Conservation (phyloP, 139 green algal species). For the Picochlorum sp. region DNA sequence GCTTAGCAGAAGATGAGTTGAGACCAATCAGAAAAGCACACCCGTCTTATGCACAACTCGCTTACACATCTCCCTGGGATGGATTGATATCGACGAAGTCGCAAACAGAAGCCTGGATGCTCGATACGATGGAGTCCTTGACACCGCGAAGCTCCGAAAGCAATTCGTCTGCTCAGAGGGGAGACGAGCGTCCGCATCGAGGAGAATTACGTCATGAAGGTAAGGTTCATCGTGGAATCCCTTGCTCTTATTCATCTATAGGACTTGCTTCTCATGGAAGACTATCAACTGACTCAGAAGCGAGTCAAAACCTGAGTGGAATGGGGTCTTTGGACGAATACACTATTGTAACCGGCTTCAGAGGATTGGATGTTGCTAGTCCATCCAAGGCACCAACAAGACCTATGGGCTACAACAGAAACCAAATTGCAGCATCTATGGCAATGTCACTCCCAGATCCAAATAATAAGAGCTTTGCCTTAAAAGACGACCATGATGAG, state of each 20-base stretch:
- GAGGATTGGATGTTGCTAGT: no score
- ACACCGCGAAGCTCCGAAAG: not conserved
- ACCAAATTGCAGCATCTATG: no score
- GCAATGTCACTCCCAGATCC: no score
- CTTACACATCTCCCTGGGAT: not conserved
- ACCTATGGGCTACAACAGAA: no score
- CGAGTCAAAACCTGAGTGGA: not conserved
- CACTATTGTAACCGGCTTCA: no score
- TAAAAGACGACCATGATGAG: no score
- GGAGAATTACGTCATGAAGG: not conserved
- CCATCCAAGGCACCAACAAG: no score
- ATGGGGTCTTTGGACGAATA: not conserved
- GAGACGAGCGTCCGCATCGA: not conserved
- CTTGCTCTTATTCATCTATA: not conserved
- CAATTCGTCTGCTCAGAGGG: not conserved
- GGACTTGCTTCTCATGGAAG: not conserved
- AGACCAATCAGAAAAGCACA: not conserved
- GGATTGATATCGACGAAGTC: not conserved
- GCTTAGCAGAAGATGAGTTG: not conserved
- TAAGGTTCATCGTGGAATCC: not conserved
- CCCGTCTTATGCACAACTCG: not conserved
- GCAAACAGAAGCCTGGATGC: not conserved
- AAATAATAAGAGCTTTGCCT: no score
- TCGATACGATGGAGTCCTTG: not conserved
- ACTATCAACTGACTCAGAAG: not conserved